Evolutionary conservation across 352 stramenopile genomes (phyloP).

Genomic region (Globisporangium splendens): DNA sequence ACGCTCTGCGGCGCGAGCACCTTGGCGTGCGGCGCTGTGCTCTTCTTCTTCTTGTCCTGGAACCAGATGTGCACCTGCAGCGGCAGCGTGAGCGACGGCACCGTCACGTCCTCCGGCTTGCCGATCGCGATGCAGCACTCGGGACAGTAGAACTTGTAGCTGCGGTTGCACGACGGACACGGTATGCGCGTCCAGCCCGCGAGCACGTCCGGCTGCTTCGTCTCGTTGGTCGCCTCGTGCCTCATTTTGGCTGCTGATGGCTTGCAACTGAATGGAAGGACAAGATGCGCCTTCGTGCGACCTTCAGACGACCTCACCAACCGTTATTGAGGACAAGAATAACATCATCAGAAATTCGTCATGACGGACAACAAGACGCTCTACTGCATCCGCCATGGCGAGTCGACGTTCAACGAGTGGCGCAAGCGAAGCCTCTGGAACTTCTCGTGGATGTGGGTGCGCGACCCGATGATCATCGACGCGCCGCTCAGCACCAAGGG

Average conservation of each 20-base stretch:
- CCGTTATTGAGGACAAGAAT: background rate
- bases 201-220: conserved; percentile 9
- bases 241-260: conserved; percentile 6
- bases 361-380: conserved; percentile 44
- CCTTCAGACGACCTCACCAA: conserved; percentile 6
- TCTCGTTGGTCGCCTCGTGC: background rate
- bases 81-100: conserved; percentile 61
- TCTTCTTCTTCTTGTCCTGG: conserved; percentile 89
- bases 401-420: conserved; percentile 89
- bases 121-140: conserved; percentile 65
- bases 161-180: conserved; percentile 67
- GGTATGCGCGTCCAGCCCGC: conserved; percentile 46
- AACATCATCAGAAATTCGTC: no score
- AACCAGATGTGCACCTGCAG: conserved; percentile 83
- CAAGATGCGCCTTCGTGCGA: conserved; percentile 24
- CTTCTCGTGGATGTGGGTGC: conserved; percentile 84
- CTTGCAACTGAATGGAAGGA: conserved; percentile 3
- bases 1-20: conserved; percentile 69
- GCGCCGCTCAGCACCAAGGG: conserved; percentile 71
- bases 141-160: conserved; percentile 87
- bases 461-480: conserved; percentile 84
- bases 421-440: conserved; percentile 69
- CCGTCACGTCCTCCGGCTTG: conserved; percentile 37
- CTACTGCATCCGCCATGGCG: conserved; percentile 85
- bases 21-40: conserved; percentile 83